Percentiles rank a stretch among this genome's conserved stretches.
phyloP scores from a whole-genome alignment of 2,329 filamentous ascomycete species.

The Seiridium cupressi region DNA sequence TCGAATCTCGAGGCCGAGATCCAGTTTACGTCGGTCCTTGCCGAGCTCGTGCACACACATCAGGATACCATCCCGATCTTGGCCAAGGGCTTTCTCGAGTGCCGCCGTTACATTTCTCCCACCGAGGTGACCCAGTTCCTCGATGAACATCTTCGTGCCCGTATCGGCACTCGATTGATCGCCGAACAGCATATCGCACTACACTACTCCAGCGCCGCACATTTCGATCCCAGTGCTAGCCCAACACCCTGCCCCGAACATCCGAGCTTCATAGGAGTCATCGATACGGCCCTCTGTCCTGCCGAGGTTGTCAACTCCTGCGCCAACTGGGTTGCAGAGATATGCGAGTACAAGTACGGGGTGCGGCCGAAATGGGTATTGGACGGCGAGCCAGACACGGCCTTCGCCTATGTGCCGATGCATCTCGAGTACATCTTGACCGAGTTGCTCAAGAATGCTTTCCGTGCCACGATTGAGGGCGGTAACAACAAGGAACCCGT shows the following conservation, averaged over 20 bases:
- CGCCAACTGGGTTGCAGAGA: conserved; percentile 88
- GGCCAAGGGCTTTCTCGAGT: conserved; percentile 90
- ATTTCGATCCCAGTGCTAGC: conserved; percentile 55
- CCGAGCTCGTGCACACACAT: conserved; percentile 93
- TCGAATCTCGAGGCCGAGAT: conserved; percentile 82
- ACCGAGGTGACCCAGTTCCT: conserved; percentile 85
- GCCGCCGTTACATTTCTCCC: conserved; percentile 81
- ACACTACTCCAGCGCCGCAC: conserved; percentile 70
- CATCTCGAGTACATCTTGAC: conserved; percentile 98
- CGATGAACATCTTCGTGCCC: conserved; percentile 87
- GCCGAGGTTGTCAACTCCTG: conserved; percentile 80
- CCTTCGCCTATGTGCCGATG: conserved; percentile 90
- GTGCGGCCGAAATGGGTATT: conserved; percentile 78
- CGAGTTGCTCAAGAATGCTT: conserved; percentile 94
- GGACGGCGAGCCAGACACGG: conserved; percentile 82
- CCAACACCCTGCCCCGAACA: conserved; percentile 50
- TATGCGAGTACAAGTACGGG: conserved; percentile 95
- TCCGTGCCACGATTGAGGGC: conserved; percentile 86
- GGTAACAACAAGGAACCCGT: conserved; percentile 78
- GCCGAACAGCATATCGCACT: conserved; percentile 96
- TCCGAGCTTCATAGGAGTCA: conserved; percentile 84
- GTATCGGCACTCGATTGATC: conserved; percentile 91
- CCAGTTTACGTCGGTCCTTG: conserved; percentile 86
- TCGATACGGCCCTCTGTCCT: conserved; percentile 85
- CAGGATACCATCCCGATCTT: conserved; percentile 91